Evolutionary conservation across 768 basidiomycete genomes (phyloP), one percentile per base, ranked within the genome.

Genomic region (Boletus sp.): DNA sequence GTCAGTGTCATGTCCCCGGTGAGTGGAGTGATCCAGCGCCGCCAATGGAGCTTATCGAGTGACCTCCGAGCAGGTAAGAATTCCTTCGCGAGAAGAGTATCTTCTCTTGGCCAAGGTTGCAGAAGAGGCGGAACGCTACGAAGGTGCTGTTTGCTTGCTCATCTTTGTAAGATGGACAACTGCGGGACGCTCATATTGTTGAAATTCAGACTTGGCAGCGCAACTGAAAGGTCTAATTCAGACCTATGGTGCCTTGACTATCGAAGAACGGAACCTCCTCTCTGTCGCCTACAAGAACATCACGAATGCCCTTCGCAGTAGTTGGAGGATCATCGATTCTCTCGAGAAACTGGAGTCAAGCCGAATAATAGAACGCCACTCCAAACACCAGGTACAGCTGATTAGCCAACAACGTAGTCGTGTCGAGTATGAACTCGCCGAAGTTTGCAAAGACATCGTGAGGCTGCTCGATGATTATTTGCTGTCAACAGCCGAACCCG

Each of bases 261-360:
- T 87, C 60, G 91, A 94, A 67, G 91, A 94, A 74, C 88, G 92
- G 63, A 93, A 90, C 71, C 79, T 94, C 34, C 81, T 93, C 53
- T 93, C 91, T 4, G 83, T 93, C 56, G 91, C 92, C 27, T 93
- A 91, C 78, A 95, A 94, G 80, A 93, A 93, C 70, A 77, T 88
- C 59, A 95, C 90, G 19, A 90, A 90, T 64, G 82, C 79, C 19
- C 82, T 91, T 55, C 85, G 92, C 51, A 86, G 84, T 46, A 90
- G 89, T 60, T 94, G 92, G 92, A 81, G 91, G 63, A 82, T 85
- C 61, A 78, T 92, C 51, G 87, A 89, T 59, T 80, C 79, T 52
- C 78, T 91, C 58, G 88, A 90, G 74, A 85, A 85, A 70, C 79
- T 85, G 68, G 77, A 61, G 51, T 66, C 67, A 21, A 61, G 65